Evolutionary conservation across 352 stramenopile species (phyloP).

Genomic region (Globisporangium okanoganense): DNA sequence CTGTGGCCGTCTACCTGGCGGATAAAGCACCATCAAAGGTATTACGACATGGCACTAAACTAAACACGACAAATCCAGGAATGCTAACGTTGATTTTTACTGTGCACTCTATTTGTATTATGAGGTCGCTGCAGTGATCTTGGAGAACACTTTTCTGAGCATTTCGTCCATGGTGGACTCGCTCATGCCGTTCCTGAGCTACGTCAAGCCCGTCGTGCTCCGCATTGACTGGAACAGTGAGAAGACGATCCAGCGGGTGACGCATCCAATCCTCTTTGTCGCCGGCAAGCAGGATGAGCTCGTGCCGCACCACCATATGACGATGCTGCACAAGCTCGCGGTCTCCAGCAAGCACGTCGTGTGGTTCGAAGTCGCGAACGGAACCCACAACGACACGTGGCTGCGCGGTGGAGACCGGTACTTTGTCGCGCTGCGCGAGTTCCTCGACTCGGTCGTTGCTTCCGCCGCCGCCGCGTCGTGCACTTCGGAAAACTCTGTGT

Average conservation of each 20-base stretch:
- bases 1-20: constrained; percentile 90
- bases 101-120: not conserved
- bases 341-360: constrained; percentile 40
- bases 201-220: constrained; percentile 89
- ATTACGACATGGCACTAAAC: not conserved
- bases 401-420: constrained; percentile 87
- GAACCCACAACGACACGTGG: constrained; percentile 95
- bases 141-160: constrained; percentile 95
- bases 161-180: constrained; percentile 93
- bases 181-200: constrained; percentile 89
- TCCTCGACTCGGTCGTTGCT: constrained; percentile 58
- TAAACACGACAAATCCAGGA: no score
- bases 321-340: constrained; percentile 66
- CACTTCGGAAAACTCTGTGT: constrained; percentile 7
- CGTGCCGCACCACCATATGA: constrained; percentile 90
- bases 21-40: constrained; percentile 67
- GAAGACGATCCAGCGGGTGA: constrained; percentile 48
- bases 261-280: constrained; percentile 89
- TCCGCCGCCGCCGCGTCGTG: constrained; percentile 5
- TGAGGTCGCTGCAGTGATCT: constrained; percentile 85
- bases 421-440: constrained; percentile 63
- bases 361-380: constrained; percentile 81
- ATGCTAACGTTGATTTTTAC: not conserved
- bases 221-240: constrained; percentile 90
- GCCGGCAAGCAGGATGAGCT: constrained; percentile 89